Percentiles rank a stretch among this genome's conserved stretches.
Evolutionary conservation across 2,329 filamentous ascomycete genomes (phyloP).

Genomic region (Leptographium galeiforme): DNA sequence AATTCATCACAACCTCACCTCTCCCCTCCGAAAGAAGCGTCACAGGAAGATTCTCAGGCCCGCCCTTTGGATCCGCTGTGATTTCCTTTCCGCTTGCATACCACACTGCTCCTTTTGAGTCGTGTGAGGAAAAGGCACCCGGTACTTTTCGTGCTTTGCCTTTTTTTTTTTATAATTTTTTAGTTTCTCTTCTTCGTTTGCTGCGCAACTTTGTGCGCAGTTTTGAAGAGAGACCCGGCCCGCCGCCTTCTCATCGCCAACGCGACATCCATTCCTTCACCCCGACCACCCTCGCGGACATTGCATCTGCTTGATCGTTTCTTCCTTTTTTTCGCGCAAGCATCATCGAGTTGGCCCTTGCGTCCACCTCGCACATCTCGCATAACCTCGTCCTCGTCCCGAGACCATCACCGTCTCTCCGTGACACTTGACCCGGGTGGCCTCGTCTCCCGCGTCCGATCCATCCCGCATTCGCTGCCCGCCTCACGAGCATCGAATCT

Average conservation of each 20-base stretch:
- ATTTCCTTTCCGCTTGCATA: not conserved
- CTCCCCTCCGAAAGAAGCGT: not conserved
- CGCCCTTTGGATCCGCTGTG: not conserved
- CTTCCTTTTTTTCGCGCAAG: not conserved
- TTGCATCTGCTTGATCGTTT: not conserved
- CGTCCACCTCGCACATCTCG: too few species aligned
- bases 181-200: not conserved
- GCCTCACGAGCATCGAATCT: too few species aligned
- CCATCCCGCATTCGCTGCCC: too few species aligned
- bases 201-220: not conserved
- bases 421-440: too few species aligned
- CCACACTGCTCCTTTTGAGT: not conserved
- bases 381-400: too few species aligned
- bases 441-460: too few species aligned
- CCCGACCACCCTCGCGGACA: not conserved
- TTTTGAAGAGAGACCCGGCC: not conserved
- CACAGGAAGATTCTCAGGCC: slow-evolving; percentile 3
- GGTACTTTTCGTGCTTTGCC: not conserved
- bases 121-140: not conserved
- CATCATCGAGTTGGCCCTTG: not conserved
- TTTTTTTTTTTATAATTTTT: not conserved
- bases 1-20: slow-evolving; percentile 2
- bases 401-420: too few species aligned
- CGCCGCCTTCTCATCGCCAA: not conserved
- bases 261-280: slow-evolving; percentile 1